Evolutionary conservation across 2,329 filamentous ascomycete genomes (phyloP).

Genomic region (Colletotrichum somersetense): DNA sequence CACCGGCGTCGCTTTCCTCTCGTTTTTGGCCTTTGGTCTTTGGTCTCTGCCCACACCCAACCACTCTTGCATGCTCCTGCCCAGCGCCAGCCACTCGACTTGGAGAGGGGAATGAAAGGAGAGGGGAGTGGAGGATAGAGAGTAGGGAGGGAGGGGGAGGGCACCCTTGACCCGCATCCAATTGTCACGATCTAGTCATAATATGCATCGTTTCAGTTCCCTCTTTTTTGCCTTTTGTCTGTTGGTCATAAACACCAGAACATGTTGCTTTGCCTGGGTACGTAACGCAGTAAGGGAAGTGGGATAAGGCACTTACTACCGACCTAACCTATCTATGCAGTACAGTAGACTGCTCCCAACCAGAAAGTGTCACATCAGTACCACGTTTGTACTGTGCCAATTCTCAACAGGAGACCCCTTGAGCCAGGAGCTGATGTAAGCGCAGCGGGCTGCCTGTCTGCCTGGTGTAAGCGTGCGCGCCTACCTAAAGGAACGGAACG

Average conservation of each 20-base stretch:
- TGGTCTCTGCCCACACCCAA: background rate
- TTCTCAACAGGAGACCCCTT: background rate
- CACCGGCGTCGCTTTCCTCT: background rate
- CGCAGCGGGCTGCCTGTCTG: background rate
- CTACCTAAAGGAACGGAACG: background rate
- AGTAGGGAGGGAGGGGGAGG: background rate
- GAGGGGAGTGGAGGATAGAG: background rate
- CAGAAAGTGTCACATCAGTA: background rate
- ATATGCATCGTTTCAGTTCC: constrained; percentile 3
- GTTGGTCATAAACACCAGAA: background rate
- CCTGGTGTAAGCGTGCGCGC: constrained; percentile 8
- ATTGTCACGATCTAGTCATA: background rate
- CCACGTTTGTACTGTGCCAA: background rate
- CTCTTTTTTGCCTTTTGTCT: background rate
- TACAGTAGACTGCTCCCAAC: background rate
- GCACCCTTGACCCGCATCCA: background rate
- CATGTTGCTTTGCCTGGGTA: no score
- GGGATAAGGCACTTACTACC: no score
- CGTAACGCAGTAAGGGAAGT: no score
- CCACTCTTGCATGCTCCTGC: background rate
- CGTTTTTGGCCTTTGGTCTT: background rate
- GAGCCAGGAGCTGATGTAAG: background rate
- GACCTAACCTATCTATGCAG: no score
- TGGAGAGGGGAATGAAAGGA: background rate
- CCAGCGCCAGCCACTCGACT: constrained; percentile 6